Percentiles rank a stretch among this genome's conserved stretches.
phyloP scores from a whole-genome alignment of 78 protist species.

The Cavenderia fasciculata region DNA sequence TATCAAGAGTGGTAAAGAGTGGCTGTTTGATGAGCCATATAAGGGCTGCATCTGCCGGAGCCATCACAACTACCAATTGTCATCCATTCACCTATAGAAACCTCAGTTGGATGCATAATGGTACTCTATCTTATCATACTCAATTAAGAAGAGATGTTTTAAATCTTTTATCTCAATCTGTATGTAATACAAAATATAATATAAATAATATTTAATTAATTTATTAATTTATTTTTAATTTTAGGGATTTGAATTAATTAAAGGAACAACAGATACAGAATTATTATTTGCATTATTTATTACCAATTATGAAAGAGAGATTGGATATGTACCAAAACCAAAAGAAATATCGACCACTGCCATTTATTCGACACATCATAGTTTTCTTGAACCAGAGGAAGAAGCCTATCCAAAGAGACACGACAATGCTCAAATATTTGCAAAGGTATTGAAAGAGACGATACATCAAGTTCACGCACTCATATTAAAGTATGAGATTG shows the following conservation, averaged over 20 bases:
- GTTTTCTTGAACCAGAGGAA: constrained; percentile 21
- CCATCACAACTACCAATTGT: constrained; percentile 57
- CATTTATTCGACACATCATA: constrained; percentile 14
- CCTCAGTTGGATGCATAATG: constrained; percentile 62
- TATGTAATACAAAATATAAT: neutral
- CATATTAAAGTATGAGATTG: constrained; percentile 19
- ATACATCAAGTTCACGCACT: constrained; percentile 39
- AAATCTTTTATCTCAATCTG: constrained; percentile 15
- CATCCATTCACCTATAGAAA: constrained; percentile 71
- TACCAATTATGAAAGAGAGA: constrained; percentile 64
- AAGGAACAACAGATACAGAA: constrained; percentile 69
- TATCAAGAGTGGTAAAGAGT: constrained; percentile 26
- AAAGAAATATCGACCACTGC: neutral
- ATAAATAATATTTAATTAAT: neutral
- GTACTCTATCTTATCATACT: constrained; percentile 29
- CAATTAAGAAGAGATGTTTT: constrained; percentile 19
- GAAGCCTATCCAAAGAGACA: constrained; percentile 18
- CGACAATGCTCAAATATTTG: constrained; percentile 28
- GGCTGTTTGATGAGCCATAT: constrained; percentile 60
- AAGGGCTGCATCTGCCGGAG: constrained; percentile 62
- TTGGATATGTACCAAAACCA: constrained; percentile 16
- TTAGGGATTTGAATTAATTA: constrained; percentile 57
- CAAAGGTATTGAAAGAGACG: constrained; percentile 26
- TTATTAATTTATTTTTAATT: neutral
- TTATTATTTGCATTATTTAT: constrained; percentile 56